These are phyloP conservation scores for Podaxis sp. DNA, from an alignment of 768 basidiomycete genomes.

Conservation along the genomic window DNA sequence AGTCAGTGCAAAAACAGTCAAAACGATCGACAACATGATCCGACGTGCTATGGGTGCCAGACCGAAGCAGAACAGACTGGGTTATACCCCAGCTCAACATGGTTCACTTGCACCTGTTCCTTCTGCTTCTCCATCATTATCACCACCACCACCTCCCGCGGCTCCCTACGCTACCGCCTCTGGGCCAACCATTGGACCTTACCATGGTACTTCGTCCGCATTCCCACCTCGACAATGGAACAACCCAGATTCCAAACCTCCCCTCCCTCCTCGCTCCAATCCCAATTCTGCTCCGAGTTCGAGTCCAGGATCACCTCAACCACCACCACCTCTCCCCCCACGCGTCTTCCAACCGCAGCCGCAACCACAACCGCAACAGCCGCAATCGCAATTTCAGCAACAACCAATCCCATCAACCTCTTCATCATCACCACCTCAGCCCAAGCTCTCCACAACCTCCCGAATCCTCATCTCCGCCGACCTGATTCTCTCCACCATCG, in stretches of 20 bases:
- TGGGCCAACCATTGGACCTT: constrained; percentile 16
- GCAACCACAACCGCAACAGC: constrained; percentile 20
- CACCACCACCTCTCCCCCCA: constrained; percentile 9
- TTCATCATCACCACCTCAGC: constrained; percentile 31
- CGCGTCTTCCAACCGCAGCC: constrained; percentile 3
- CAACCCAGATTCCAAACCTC: constrained; percentile 5
- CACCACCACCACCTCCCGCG: constrained; percentile 8
- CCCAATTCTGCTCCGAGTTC: neutral
- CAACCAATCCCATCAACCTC: constrained; percentile 24
- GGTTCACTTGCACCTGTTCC: constrained; percentile 13
- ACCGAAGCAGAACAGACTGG: constrained; percentile 29
- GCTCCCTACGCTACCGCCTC: constrained; percentile 13
- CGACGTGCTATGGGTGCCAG: constrained; percentile 52
- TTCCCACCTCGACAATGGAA: neutral
- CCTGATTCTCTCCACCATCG: constrained; percentile 62
- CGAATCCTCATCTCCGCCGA: constrained; percentile 63
- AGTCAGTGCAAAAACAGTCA: constrained; percentile 62
- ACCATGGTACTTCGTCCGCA: neutral
- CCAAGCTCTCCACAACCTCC: constrained; percentile 42
- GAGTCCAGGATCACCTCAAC: constrained; percentile 1
- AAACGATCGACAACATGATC: constrained; percentile 60
- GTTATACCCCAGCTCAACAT: constrained; percentile 18
- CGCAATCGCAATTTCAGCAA: constrained; percentile 16
- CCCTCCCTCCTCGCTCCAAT: constrained; percentile 10
- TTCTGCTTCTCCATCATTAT: constrained; percentile 22